These are phyloP conservation scores for Phytomonas sp. DNA, from an alignment of 208 protist genomes.

Conservation along the genomic window DNA sequence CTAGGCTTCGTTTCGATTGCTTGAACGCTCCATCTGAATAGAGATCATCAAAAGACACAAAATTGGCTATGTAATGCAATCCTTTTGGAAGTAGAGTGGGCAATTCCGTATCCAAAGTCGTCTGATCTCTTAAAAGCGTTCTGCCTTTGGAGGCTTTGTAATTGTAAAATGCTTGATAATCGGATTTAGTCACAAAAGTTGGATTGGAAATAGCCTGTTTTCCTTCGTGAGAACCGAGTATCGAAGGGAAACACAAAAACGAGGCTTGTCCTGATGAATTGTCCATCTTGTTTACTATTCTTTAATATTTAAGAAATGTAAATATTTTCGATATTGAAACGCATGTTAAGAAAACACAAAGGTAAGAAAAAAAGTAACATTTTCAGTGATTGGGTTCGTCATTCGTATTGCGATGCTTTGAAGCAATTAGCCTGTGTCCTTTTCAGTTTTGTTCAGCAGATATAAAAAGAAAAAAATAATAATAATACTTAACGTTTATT, in stretches of 20 bases:
- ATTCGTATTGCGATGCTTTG: background rate
- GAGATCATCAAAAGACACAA: slow-evolving; percentile 80
- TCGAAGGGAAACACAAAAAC: background rate
- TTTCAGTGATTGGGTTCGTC: background rate
- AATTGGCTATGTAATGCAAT: slow-evolving; percentile 80
- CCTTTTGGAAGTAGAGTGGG: slow-evolving; percentile 76
- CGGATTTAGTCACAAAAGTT: background rate
- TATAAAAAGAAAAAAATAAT: slow-evolving; percentile 7
- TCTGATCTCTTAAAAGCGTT: slow-evolving; percentile 63
- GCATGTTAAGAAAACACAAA: background rate
- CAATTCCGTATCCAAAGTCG: slow-evolving; percentile 26
- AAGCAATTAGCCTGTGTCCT: background rate
- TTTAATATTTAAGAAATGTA: slow-evolving; percentile 5
- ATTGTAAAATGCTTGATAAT: slow-evolving; percentile 36
- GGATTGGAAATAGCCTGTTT: slow-evolving; percentile 17
- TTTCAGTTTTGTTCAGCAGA: background rate
- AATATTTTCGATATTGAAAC: slow-evolving; percentile 1
- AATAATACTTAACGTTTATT: background rate
- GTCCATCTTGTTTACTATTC: slow-evolving; percentile 11
- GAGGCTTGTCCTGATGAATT: background rate
- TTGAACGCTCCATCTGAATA: slow-evolving; percentile 43
- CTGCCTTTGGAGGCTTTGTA: slow-evolving; percentile 54
- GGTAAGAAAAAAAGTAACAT: background rate
- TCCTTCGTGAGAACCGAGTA: background rate
- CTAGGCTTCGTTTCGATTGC: slow-evolving; percentile 32